A percentile compares a stretch with the other conserved stretches of the same genome.
These are phyloP conservation scores for Citrullus amarus DNA, from an alignment of 306 rosid genomes.

Conservation along the genomic window DNA sequence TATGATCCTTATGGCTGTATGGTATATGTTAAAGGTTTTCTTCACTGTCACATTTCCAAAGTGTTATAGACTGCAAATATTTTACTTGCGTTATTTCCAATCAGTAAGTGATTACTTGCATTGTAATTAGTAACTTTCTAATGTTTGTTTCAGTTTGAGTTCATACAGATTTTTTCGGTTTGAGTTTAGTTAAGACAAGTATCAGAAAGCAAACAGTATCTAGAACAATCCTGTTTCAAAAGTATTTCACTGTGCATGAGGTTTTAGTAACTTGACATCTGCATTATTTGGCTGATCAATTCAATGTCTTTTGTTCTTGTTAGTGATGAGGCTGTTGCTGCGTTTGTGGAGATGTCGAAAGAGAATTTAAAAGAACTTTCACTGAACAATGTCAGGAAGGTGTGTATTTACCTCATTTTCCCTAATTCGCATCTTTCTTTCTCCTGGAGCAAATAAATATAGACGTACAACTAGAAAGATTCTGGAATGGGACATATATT, in stretches of 20 bases:
- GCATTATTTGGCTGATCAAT: not conserved
- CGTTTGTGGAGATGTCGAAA: conserved; percentile 54
- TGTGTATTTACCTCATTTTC: conserved; percentile 8
- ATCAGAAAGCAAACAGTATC: not conserved
- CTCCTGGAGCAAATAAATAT: not conserved
- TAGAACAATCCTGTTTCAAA: not conserved
- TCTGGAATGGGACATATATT: not conserved
- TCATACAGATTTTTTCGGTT: not conserved
- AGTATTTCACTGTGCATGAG: not conserved
- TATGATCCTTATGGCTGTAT: not conserved
- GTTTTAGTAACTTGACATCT: not conserved
- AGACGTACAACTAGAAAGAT: not conserved
- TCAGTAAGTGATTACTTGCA: not conserved
- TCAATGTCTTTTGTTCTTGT: not conserved
- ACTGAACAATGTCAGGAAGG: conserved; percentile 59
- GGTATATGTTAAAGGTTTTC: not conserved
- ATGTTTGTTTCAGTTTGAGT: not conserved
- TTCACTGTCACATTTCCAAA: not conserved
- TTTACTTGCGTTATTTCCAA: not conserved
- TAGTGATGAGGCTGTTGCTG: conserved; percentile 85
- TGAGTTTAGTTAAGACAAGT: not conserved
- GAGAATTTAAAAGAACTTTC: conserved; percentile 54
- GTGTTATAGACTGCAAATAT: not conserved
- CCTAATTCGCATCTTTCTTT: not conserved
- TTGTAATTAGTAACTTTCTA: not conserved